A percentile compares a stretch with the other conserved stretches of the same genome.
These are phyloP conservation scores for Setomelanomma holmii DNA, from an alignment of 2,329 filamentous ascomycete species.

Conservation along the genomic window DNA sequence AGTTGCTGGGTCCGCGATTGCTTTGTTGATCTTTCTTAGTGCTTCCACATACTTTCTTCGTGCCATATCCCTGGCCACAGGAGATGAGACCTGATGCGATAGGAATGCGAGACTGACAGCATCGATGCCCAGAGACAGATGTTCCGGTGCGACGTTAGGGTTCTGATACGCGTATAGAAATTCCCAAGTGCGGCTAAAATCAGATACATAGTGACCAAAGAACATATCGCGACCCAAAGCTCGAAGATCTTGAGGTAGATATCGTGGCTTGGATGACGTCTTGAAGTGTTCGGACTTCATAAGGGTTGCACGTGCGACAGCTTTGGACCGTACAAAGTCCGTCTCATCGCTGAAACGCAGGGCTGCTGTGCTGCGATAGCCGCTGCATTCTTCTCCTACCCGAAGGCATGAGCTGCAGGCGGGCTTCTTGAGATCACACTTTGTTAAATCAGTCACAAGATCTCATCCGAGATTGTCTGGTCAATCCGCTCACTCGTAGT, in stretches of 20 bases:
- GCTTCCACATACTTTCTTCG: slow-evolving; percentile 35
- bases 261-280: slow-evolving; percentile 5
- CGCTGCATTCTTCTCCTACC: slow-evolving; percentile 21
- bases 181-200: slow-evolving; percentile 33
- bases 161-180: slow-evolving; percentile 27
- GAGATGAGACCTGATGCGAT: slow-evolving; percentile 24
- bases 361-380: slow-evolving; percentile 32
- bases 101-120: slow-evolving; percentile 39
- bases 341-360: slow-evolving; percentile 35
- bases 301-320: slow-evolving; percentile 5
- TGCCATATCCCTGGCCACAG: slow-evolving; percentile 21
- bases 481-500: slow-evolving; percentile 7
- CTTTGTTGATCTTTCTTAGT: slow-evolving; percentile 25
- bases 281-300: not conserved
- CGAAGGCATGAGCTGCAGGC: slow-evolving; percentile 32
- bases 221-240: slow-evolving; percentile 29
- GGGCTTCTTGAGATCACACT: slow-evolving; percentile 34
- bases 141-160: slow-evolving; percentile 17
- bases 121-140: slow-evolving; percentile 34
- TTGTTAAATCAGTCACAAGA: not conserved
- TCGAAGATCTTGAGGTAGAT: slow-evolving; percentile 26
- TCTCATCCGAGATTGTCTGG: not conserved
- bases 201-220: slow-evolving; percentile 33
- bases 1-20: slow-evolving; percentile 19
- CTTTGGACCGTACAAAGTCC: slow-evolving; percentile 24